These are phyloP conservation scores for Globisporangium carolinianum DNA, from an alignment of 352 stramenopile genomes.

Conservation along the genomic window DNA sequence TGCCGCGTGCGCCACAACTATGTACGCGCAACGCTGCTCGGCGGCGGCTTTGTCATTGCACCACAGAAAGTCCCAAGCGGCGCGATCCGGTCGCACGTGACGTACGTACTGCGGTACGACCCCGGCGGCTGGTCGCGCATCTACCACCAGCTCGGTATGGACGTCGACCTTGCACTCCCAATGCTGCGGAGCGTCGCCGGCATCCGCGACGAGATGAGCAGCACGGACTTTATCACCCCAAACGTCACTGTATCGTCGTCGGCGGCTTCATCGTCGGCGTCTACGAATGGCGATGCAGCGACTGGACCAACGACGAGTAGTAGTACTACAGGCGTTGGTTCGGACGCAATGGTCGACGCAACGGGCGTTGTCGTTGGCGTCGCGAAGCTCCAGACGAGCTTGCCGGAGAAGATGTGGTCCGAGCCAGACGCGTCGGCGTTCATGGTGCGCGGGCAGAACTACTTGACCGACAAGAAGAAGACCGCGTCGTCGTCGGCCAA, in stretches of 20 bases:
- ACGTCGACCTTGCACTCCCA: constrained; percentile 78
- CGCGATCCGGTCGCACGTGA: constrained; percentile 73
- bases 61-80: constrained; percentile 74
- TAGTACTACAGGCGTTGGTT: not conserved
- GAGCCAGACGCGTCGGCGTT: constrained; percentile 80
- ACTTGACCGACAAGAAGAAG: constrained; percentile 88
- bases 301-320: not conserved
- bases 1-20: constrained; percentile 84
- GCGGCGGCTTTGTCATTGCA: constrained; percentile 80
- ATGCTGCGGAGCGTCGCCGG: constrained; percentile 82
- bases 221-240: constrained; percentile 77
- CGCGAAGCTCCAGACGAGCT: constrained; percentile 54
- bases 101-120: constrained; percentile 80
- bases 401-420: constrained; percentile 80
- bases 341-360: constrained; percentile 44
- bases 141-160: constrained; percentile 87
- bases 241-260: constrained; percentile 59
- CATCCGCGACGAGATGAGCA: constrained; percentile 83
- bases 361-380: constrained; percentile 59
- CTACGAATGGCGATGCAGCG: too few relatives aligned
- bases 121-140: constrained; percentile 72
- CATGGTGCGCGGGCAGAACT: constrained; percentile 83
- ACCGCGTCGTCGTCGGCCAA: constrained; percentile 53
- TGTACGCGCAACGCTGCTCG: constrained; percentile 71
- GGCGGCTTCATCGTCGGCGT: not conserved